A percentile compares a stretch with the other conserved stretches of the same genome.
Evolutionary conservation across 768 basidiomycete genomes (phyloP).

Genomic region (Calocybe indica): DNA sequence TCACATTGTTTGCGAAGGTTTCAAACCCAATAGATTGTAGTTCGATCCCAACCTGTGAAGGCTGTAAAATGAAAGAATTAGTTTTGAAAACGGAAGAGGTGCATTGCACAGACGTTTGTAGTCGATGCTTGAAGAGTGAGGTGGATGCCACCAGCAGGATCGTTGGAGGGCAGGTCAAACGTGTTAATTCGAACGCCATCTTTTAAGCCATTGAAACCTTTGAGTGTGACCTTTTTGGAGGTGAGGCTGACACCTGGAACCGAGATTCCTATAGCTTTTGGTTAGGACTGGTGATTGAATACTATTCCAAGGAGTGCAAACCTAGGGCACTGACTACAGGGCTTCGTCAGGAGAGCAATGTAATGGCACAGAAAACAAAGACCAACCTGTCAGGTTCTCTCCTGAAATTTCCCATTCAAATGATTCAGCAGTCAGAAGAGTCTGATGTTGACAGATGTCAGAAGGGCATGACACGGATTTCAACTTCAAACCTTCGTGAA

Average conservation of each 20-base stretch:
- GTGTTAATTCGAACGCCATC: conserved; percentile 55
- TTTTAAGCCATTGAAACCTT: conserved; percentile 66
- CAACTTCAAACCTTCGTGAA: conserved; percentile 50
- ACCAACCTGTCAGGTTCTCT: conserved; percentile 53
- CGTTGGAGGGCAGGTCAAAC: conserved; percentile 66
- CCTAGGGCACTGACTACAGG: conserved; percentile 52
- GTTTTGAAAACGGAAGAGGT: not conserved
- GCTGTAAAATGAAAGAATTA: conserved; percentile 27
- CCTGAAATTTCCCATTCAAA: conserved; percentile 69
- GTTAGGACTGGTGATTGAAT: not conserved
- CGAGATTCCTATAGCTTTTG: conserved; percentile 37
- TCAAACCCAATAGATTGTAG: conserved; percentile 58
- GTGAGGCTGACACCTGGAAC: conserved; percentile 51
- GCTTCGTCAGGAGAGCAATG: conserved; percentile 1
- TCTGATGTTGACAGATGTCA: conserved; percentile 18
- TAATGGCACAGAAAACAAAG: not conserved
- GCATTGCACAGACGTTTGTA: conserved; percentile 42
- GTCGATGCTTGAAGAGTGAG: conserved; percentile 57
- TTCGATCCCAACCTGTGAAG: conserved; percentile 70
- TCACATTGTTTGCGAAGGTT: conserved; percentile 42
- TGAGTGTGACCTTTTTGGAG: conserved; percentile 54
- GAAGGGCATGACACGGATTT: not conserved
- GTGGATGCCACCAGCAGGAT: conserved; percentile 66
- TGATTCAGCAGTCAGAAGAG: conserved; percentile 53
- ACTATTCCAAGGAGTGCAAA: conserved; percentile 11